Percentiles rank a stretch among this genome's conserved stretches.
Conservation (phyloP, 345 rosid species). For the Noccaea caerulescens region DNA sequence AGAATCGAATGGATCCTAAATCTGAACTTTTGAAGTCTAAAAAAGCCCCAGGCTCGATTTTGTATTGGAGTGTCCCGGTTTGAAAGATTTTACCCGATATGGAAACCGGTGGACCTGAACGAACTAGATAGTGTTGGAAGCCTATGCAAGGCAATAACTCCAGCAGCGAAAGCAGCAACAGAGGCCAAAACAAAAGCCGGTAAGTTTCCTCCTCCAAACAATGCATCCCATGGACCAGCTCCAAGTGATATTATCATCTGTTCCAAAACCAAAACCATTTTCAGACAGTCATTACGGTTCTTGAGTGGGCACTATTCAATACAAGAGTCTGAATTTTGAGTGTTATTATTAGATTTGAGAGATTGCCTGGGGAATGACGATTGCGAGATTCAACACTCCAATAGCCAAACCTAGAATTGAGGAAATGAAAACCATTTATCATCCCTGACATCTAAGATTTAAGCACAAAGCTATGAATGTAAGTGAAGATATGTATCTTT, state of each 20-base stretch:
- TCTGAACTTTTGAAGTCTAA: constrained; percentile 30
- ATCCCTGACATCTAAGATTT: neutral
- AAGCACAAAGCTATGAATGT: neutral
- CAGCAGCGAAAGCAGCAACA: constrained; percentile 71
- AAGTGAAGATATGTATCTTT: constrained; percentile 22
- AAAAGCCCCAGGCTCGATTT: neutral
- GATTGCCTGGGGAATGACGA: constrained; percentile 86
- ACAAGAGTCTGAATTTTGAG: neutral
- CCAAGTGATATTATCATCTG: constrained; percentile 91
- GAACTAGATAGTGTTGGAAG: constrained; percentile 77
- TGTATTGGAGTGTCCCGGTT: constrained; percentile 13
- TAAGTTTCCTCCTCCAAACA: constrained; percentile 95
- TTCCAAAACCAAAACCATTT: constrained; percentile 1
- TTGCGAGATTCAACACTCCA: constrained; percentile 91
- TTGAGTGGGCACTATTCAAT: neutral
- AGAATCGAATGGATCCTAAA: constrained; percentile 38
- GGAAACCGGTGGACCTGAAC: constrained; percentile 76
- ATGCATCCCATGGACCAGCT: constrained; percentile 98
- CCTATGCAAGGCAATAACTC: constrained; percentile 60
- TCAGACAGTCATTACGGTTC: neutral
- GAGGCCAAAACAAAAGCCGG: constrained; percentile 92
- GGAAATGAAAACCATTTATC: constrained; percentile 2
- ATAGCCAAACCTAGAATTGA: constrained; percentile 76
- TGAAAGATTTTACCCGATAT: constrained; percentile 58
- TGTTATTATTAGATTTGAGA: constrained; percentile 7